These are phyloP conservation scores for Fusarium udum DNA, from an alignment of 2,329 filamentous ascomycete genomes.

Conservation along the genomic window DNA sequence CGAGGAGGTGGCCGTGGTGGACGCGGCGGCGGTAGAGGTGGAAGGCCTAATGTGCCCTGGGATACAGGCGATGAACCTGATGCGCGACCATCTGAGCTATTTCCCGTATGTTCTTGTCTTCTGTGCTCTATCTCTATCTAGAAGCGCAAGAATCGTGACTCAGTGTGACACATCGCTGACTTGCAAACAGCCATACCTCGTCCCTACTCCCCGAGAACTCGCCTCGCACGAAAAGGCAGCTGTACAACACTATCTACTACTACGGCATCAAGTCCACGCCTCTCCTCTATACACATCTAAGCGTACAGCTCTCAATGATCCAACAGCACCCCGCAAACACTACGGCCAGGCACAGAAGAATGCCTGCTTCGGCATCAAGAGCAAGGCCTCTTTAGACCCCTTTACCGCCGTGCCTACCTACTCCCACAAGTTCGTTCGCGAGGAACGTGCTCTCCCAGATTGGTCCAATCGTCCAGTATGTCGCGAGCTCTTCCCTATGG, in stretches of 20 bases:
- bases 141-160: neutral
- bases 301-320: conserved; percentile 54
- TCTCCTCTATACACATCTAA: conserved; percentile 66
- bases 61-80: conserved; percentile 64
- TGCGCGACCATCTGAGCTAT: conserved; percentile 66
- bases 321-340: conserved; percentile 51
- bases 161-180: conserved; percentile 14
- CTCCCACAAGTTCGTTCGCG: conserved; percentile 63
- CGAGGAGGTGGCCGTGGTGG: conserved; percentile 62
- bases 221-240: conserved; percentile 56
- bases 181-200: conserved; percentile 56
- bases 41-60: conserved; percentile 61
- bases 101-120: conserved; percentile 57
- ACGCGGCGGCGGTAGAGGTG: conserved; percentile 58
- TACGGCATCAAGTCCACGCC: conserved; percentile 66
- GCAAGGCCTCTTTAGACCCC: conserved; percentile 65
- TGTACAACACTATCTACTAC: conserved; percentile 62
- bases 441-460: conserved; percentile 64
- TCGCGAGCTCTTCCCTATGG: conserved; percentile 63
- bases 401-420: conserved; percentile 69
- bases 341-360: conserved; percentile 70
- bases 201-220: conserved; percentile 58
- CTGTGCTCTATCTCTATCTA: neutral
- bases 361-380: conserved; percentile 63
- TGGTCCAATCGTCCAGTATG: conserved; percentile 61